Conservation (phyloP, 2,329 filamentous ascomycete species). For the Colletotrichum sp. region DNA sequence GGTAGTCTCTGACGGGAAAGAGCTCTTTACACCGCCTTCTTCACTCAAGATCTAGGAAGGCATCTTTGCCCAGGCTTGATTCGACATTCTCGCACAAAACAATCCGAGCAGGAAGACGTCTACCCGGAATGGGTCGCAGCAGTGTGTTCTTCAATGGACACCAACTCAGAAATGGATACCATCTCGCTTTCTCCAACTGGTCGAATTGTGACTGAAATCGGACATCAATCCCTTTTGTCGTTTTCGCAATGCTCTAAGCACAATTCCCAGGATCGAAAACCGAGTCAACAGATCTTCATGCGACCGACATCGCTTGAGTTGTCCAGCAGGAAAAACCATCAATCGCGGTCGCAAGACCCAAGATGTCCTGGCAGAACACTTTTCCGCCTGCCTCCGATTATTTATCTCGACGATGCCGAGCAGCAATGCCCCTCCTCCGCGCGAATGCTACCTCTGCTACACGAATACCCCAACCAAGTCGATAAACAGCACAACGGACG, state of each 20-base stretch:
- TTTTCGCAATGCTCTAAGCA: not conserved
- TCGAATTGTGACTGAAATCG: not conserved
- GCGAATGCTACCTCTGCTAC: not conserved
- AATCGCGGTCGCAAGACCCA: not conserved
- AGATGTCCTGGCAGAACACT: conserved; percentile 6
- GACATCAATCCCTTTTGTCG: not conserved
- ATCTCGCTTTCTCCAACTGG: not conserved
- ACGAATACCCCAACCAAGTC: not conserved
- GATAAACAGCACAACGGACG: not conserved
- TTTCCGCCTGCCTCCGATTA: not conserved
- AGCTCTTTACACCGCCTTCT: not conserved
- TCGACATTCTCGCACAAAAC: too few species aligned
- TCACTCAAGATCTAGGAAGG: not conserved
- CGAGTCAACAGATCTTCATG: not conserved
- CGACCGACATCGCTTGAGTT: not conserved
- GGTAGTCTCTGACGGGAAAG: not conserved
- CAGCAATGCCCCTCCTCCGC: not conserved
- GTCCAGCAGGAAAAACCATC: conserved; percentile 5
- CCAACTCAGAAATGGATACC: not conserved
- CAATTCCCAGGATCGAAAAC: rapidly evolving
- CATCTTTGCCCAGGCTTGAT: not conserved
- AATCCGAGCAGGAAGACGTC: not conserved
- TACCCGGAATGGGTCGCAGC: not conserved
- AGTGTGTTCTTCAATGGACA: not conserved
- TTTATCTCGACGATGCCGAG: not conserved